Base-by-base conservation (phyloP, 83 land plant genomes). In the Larix sibirica region DNA sequence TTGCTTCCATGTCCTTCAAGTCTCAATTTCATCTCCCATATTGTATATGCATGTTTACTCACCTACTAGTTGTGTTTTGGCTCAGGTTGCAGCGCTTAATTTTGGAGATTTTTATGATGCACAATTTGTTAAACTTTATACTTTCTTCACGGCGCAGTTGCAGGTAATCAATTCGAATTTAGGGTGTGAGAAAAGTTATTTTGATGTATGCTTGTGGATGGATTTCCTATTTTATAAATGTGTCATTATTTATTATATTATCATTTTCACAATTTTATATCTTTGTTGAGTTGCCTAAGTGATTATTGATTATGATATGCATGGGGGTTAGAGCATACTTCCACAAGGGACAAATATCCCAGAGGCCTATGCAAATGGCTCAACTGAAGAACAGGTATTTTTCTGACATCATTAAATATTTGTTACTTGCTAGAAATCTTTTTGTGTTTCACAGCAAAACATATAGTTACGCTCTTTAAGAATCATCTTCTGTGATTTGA, bases 71-170 rank as follows among this genome's bases (percentile, higher is more conserved):
- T n/a, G 36, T n/a, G 50, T n/a, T 33, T 68, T 84, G 71, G 67
- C 33, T 21, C 88, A 98, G 99, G 96, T 98, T 73, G 99, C 96
- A 66, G 91, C 91, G 9, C 95, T 98, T 31, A 89, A 83, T 65
- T 96, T 93, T 93, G 97, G 96, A 60, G 97, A 98, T 62, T 92
- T 88, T 80, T 98, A 98, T 86, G 94, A 96, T 66, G 40, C 82
- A 61, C 97, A 96, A 70, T 96, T 93, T 90, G 93, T 92, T 67
- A 95, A 93, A 56, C 92, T 96, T 83, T 96, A 96, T 82, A 90
- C 81, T 24, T 83, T 98, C n/a, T 98, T 98, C 82, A 98, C 93
- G 93, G 89, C 84, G 21, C 99, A 95, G 80, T 88, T 98, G 44
- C 99, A 98, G 99, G 99, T 96, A 80, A 63, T 47, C 54, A 8